Conservation (phyloP, 2,329 filamentous ascomycete genomes). For the Curvularia eragrostidis region DNA sequence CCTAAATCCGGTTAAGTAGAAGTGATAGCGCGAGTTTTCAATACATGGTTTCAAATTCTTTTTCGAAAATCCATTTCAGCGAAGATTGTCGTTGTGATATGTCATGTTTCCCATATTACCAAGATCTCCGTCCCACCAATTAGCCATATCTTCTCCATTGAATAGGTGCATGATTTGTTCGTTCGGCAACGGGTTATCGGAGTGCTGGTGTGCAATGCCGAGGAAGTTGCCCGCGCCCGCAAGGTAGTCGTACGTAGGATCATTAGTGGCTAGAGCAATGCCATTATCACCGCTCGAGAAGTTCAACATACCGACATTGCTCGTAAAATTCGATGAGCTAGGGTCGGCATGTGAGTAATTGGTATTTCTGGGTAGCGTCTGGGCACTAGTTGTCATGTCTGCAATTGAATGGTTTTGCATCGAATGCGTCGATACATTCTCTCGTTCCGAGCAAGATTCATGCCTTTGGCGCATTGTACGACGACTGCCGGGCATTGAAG, state of each 20-base stretch:
- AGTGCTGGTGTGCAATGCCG: slow-evolving; percentile 33
- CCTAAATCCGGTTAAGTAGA: slow-evolving; percentile 20
- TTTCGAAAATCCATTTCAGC: background rate
- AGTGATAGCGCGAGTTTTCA: background rate
- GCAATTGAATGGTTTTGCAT: background rate
- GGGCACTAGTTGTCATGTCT: background rate
- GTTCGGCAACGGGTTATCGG: slow-evolving; percentile 32
- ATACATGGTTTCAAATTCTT: background rate
- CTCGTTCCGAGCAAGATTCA: background rate
- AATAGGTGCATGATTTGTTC: slow-evolving; percentile 36
- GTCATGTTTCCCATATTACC: slow-evolving; percentile 8
- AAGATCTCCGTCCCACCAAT: slow-evolving; percentile 23
- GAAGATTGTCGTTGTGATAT: slow-evolving; percentile 7
- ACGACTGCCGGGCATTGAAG: background rate
- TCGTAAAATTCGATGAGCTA: background rate
- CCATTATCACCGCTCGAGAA: background rate
- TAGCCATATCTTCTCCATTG: slow-evolving; percentile 27
- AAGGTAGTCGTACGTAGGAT: slow-evolving; percentile 17
- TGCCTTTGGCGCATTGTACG: background rate
- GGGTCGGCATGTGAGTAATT: background rate
- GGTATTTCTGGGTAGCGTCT: background rate
- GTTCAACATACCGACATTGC: background rate
- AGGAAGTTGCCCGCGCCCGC: slow-evolving; percentile 28
- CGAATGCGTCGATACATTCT: background rate
- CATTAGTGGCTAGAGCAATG: slow-evolving; percentile 7